Conservation (phyloP, 2,329 filamentous ascomycete genomes). For the Aureobasidium subglaciale region DNA sequence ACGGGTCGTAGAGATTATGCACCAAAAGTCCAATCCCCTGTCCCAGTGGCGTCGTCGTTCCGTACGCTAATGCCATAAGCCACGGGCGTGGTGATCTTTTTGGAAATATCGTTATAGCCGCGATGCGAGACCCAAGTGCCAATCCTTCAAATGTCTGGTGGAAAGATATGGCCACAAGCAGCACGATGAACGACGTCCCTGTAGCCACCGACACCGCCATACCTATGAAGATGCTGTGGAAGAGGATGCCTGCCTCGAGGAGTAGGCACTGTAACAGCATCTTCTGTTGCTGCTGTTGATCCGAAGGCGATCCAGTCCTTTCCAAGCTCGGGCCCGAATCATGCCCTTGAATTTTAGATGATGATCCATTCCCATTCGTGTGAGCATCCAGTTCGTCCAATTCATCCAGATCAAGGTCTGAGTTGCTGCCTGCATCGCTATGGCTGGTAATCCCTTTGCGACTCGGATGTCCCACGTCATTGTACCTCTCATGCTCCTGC, state of each 20-base stretch:
- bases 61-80: constrained; percentile 58
- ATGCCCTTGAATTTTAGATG: not conserved
- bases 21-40: constrained; percentile 44
- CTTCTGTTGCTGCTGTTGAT: constrained; percentile 46
- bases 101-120: constrained; percentile 63
- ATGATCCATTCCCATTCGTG: constrained; percentile 10
- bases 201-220: constrained; percentile 65
- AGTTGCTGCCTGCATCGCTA: constrained; percentile 21
- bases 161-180: constrained; percentile 63
- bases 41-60: constrained; percentile 48
- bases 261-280: constrained; percentile 67
- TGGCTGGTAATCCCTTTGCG: not conserved
- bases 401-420: constrained; percentile 26
- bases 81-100: constrained; percentile 66
- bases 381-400: constrained; percentile 28
- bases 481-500: not conserved
- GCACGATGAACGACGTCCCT: constrained; percentile 56
- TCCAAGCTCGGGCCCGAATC: not conserved
- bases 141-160: constrained; percentile 66
- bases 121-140: constrained; percentile 63
- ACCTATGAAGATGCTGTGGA: constrained; percentile 70
- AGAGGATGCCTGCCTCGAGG: constrained; percentile 70
- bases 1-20: constrained; percentile 45
- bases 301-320: not conserved
- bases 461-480: not conserved